Conservation (phyloP, 805 yeast species). For the Candida mattraensis region DNA sequence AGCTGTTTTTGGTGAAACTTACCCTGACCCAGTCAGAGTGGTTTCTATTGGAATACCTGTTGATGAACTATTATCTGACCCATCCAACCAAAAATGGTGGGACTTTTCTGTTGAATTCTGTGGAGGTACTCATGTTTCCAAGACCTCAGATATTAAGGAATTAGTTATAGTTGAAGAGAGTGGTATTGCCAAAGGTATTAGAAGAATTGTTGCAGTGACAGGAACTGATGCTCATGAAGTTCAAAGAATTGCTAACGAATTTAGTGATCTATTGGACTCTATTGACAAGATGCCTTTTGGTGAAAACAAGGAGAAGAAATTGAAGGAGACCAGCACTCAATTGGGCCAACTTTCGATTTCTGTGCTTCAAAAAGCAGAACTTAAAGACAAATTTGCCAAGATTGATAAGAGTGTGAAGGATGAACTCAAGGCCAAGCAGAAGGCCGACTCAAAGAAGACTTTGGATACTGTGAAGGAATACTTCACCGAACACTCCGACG, state of each 20-base stretch:
- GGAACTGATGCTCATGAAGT: slow-evolving; percentile 90
- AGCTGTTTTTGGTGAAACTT: slow-evolving; percentile 98
- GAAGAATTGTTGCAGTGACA: slow-evolving; percentile 97
- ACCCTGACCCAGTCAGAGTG: slow-evolving; percentile 98
- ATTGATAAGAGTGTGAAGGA: slow-evolving; percentile 88
- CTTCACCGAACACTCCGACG: slow-evolving; percentile 55
- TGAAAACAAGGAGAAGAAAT: slow-evolving; percentile 71
- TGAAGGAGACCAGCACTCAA: slow-evolving; percentile 81
- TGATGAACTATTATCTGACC: slow-evolving; percentile 71
- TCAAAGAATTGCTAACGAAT: slow-evolving; percentile 79
- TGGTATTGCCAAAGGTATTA: slow-evolving; percentile 97
- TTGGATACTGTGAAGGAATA: slow-evolving; percentile 72
- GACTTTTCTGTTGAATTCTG: slow-evolving; percentile 89
- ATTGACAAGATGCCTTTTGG: slow-evolving; percentile 70
- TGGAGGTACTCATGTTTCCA: slow-evolving; percentile 97
- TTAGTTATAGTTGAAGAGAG: slow-evolving; percentile 89
- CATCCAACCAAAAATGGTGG: slow-evolving; percentile 73
- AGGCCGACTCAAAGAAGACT: slow-evolving; percentile 81
- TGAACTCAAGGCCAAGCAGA: slow-evolving; percentile 82
- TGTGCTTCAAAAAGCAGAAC: slow-evolving; percentile 71
- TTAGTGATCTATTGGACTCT: slow-evolving; percentile 56
- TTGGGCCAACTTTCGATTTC: slow-evolving; percentile 83
- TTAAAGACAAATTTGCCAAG: slow-evolving; percentile 70
- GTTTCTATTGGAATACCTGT: slow-evolving; percentile 93
- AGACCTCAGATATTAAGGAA: slow-evolving; percentile 91